Evolutionary conservation across 2,329 filamentous ascomycete genomes (phyloP), one percentile per base, ranked within the genome.

Genomic region (Aspergillus fijiensis): DNA sequence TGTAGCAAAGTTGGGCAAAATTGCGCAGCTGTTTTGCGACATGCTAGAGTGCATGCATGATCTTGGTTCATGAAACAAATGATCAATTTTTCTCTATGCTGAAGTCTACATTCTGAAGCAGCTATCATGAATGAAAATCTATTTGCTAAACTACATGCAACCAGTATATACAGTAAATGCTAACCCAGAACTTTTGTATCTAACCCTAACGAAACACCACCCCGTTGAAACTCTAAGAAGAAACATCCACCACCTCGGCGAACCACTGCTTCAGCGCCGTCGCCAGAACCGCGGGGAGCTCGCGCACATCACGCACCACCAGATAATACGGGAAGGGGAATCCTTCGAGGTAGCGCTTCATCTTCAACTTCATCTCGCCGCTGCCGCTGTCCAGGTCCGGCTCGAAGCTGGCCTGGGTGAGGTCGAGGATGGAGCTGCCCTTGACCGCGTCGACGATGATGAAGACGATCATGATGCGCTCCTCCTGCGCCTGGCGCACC

Each of bases 291-390:
- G 87, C 88, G 4, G 96, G 95, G 71, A 99, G 81, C 77, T 99
- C 95, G 70, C 89, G 88, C 51, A 99, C 87, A 79, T 98, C 87
- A 66, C 94, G 88, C 60, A 99, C 95, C 67, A 99, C 91, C 58
- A 99, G 80, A 74, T 98, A 99, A 80, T 97, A 99, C 74, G 90
- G 88, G 79, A 99, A 99, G 0, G 96, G 95, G 76, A 99, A 99
- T 7, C 88, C 89, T 75, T 99, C 96, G 68, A 99, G 84, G 74
- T 99, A 99, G 70, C 91, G 87, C 80, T 92, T 89, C 75, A 96
- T 92, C 69, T 89, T 88, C 58, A 97, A 85, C 73, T 82, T 82
- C 76, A 82, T 82, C 70, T 87, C 84, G 62, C 80, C 88, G 79
- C 79, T 87, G 1, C 72, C 69, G 79, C 75, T 85, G 77, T 69